Evolutionary conservation across 2,329 filamentous ascomycete genomes (phyloP), one percentile per base, ranked within the genome.

Genomic region (Fusarium tupiense): DNA sequence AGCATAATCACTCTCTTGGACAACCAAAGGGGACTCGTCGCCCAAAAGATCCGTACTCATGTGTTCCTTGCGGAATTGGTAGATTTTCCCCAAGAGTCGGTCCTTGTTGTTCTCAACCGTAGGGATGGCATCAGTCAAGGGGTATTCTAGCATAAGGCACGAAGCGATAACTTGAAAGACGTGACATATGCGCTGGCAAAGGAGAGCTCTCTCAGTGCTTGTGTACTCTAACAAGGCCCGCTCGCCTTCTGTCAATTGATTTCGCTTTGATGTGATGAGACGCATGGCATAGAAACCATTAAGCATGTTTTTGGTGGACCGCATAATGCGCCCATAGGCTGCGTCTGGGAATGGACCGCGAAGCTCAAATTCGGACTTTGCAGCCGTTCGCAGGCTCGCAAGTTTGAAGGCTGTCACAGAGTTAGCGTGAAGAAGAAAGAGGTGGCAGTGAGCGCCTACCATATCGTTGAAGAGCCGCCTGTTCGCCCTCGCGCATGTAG

Each of bases 211-310:
- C 83, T 99, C 96, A 14, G 90, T 86, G 9, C 90, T 88, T 3
- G 96, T 98, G 81, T 93, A 95, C 71, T 90, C 88, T 43, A 99
- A 85, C 43, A 98, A 88, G 14, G 92, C 91, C 64, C 92, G 91
- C 83, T 98, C 96, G 8, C 96, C 95, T 33, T 92, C 89, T 6
- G 91, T 94, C 3, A 94, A 89, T 43, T 89, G 89, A 17, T 92
- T 86, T 67, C 96, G 93, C 78, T 95, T 96, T 79, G 93, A 88
- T 43, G 97, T 95, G 71, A 98, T 92, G 17, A 98, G 90, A 72
- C 96, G 97, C 94, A 99, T 98, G 59, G 95, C 94, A 80, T 98
- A 95, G 82, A 99, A 98, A 43, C 94, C 92, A 82, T 98, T 95
- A 9, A 98, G 90, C 83, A 98, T 94, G 60, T 93, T 91, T 71